Percentiles rank a stretch among this genome's conserved stretches.
Conservation (phyloP, 2,329 filamentous ascomycete genomes). For the Trichophyton schoenleinii region DNA sequence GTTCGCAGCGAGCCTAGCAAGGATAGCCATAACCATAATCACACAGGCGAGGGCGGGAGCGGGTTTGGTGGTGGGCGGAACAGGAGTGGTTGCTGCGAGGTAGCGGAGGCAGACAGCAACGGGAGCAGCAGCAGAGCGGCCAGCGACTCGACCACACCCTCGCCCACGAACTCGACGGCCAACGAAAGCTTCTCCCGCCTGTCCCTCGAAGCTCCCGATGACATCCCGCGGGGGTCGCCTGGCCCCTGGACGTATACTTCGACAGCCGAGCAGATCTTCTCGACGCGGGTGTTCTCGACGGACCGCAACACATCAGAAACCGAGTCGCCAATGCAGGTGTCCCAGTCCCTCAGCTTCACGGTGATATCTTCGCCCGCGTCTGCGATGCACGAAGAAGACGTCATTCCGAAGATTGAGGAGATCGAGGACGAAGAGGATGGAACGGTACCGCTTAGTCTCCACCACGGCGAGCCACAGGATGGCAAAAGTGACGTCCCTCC, state of each 20-base stretch:
- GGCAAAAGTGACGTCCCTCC: slow-evolving; percentile 15
- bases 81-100: slow-evolving; percentile 9
- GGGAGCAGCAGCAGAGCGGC: neutral
- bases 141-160: neutral
- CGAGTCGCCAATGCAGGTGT: slow-evolving; percentile 9
- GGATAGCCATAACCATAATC: slow-evolving; percentile 1
- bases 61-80: slow-evolving; percentile 15
- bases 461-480: slow-evolving; percentile 18
- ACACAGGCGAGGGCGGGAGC: slow-evolving; percentile 16
- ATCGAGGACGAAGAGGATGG: slow-evolving; percentile 33
- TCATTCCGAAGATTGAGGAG: slow-evolving; percentile 45
- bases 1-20: neutral
- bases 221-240: slow-evolving; percentile 23
- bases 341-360: slow-evolving; percentile 18
- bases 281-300: slow-evolving; percentile 10
- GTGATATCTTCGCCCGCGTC: slow-evolving; percentile 16
- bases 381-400: slow-evolving; percentile 21
- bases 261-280: slow-evolving; percentile 4
- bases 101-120: slow-evolving; percentile 2
- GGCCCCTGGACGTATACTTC: slow-evolving; percentile 16
- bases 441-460: slow-evolving; percentile 21
- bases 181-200: slow-evolving; percentile 22
- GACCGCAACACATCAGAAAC: slow-evolving; percentile 10
- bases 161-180: slow-evolving; percentile 17
- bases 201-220: slow-evolving; percentile 24